Conservation (phyloP, 2,329 filamentous ascomycete genomes). For the Fusarium albosuccineum region DNA sequence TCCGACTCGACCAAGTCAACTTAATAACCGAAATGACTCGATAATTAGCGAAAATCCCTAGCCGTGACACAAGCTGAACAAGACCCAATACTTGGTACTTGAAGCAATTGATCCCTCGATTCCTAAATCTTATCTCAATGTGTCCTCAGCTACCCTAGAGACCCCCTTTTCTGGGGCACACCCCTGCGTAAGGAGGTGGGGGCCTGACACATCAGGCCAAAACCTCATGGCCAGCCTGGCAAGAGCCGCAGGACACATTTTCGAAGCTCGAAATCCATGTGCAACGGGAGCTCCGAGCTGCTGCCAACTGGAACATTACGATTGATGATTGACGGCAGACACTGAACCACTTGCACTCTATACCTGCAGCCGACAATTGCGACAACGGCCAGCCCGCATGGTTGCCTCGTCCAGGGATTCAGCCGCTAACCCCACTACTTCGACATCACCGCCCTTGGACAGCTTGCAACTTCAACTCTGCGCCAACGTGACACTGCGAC, state of each 20-base stretch:
- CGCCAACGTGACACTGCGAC: slow-evolving; percentile 40
- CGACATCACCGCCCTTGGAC: slow-evolving; percentile 48
- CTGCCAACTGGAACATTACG: slow-evolving; percentile 32
- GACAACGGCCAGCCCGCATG: slow-evolving; percentile 39
- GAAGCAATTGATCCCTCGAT: not conserved
- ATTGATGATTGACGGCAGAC: slow-evolving; percentile 38
- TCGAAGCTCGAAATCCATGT: slow-evolving; percentile 45
- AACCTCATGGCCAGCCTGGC: slow-evolving; percentile 48
- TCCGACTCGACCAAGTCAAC: not conserved
- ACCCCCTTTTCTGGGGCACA: slow-evolving; percentile 36
- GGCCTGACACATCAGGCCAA: slow-evolving; percentile 46
- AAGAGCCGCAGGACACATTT: slow-evolving; percentile 49
- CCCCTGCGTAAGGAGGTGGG: slow-evolving; percentile 37
- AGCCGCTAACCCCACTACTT: slow-evolving; percentile 46
- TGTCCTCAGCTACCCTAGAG: slow-evolving; percentile 31
- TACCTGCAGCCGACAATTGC: not conserved
- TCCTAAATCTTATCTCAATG: not conserved
- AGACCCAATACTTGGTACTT: not conserved
- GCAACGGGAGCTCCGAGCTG: slow-evolving; percentile 40
- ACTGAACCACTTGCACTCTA: not conserved
- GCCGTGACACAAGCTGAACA: not conserved
- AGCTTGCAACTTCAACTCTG: slow-evolving; percentile 48
- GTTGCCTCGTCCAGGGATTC: slow-evolving; percentile 45
- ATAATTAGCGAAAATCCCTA: not conserved
- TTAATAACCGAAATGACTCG: slow-evolving; percentile 9